These are phyloP conservation scores for Hebeloma cylindrosporum DNA, from an alignment of 768 basidiomycete species.

Conservation along the genomic window DNA sequence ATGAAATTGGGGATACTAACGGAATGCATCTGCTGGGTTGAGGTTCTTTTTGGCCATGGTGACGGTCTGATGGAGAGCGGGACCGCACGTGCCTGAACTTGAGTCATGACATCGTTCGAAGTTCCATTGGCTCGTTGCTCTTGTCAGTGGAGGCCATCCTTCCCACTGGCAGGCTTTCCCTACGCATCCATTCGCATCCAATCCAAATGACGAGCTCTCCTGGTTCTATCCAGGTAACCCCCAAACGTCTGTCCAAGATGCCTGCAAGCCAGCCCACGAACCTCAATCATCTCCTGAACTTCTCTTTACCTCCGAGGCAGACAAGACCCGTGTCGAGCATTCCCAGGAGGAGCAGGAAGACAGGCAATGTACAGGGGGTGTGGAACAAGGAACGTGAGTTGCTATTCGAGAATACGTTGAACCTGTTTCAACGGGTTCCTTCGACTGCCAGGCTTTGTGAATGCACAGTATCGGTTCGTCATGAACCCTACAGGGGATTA, in stretches of 20 bases:
- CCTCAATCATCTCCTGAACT: conserved; percentile 89
- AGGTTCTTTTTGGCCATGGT: conserved; percentile 82
- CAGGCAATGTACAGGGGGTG: conserved; percentile 58
- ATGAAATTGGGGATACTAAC: conserved; percentile 50
- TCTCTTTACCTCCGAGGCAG: conserved; percentile 88
- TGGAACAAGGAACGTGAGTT: conserved; percentile 93
- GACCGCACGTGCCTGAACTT: conserved; percentile 36
- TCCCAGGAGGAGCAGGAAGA: conserved; percentile 76
- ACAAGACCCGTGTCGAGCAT: conserved; percentile 52
- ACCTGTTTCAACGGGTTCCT: not conserved
- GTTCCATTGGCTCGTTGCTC: conserved; percentile 16
- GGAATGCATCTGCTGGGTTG: conserved; percentile 94
- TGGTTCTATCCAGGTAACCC: conserved; percentile 32
- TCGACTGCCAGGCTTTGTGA: conserved; percentile 74
- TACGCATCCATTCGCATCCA: conserved; percentile 11
- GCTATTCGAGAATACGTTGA: no score
- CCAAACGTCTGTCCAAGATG: conserved; percentile 70
- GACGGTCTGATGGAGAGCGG: conserved; percentile 10
- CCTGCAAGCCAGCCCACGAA: conserved; percentile 58
- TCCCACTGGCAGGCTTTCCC: conserved; percentile 50
- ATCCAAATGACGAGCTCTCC: conserved; percentile 38
- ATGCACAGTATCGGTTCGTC: conserved; percentile 94
- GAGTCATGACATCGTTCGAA: conserved; percentile 39
- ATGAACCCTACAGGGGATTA: conserved; percentile 92
- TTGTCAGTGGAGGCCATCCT: conserved; percentile 38